Conservation (phyloP, 805 yeast species). For the Millerozyma miso region DNA sequence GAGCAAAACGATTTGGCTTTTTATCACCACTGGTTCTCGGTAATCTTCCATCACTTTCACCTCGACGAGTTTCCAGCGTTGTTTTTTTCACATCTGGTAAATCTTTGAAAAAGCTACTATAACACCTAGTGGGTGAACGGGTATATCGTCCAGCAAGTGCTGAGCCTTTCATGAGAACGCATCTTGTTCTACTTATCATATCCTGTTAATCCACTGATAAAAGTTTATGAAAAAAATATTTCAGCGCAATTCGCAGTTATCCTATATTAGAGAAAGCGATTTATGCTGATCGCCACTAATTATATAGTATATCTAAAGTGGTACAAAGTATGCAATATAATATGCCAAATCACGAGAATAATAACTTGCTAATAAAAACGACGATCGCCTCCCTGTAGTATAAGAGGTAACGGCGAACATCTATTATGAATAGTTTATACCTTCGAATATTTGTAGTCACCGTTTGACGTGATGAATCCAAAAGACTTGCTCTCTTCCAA, state of each 20-base stretch:
- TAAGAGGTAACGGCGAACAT: background rate
- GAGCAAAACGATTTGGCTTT: slow-evolving; percentile 29
- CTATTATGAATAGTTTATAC: background rate
- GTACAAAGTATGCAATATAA: background rate
- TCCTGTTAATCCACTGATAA: background rate
- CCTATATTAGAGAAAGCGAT: background rate
- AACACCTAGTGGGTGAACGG: background rate
- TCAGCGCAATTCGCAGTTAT: background rate
- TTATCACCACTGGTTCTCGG: background rate
- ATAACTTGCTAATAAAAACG: background rate
- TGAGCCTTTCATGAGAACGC: background rate
- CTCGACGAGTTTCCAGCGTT: background rate
- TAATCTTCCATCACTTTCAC: background rate
- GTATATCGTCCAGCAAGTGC: background rate
- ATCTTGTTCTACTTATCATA: background rate
- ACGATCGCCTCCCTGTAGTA: background rate
- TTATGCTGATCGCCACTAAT: background rate
- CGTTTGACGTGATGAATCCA: slow-evolving; percentile 40
- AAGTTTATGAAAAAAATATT: background rate
- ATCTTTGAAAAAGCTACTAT: slow-evolving; percentile 17
- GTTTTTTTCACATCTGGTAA: slow-evolving; percentile 20
- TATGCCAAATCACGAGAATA: background rate
- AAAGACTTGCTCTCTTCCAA: slow-evolving; percentile 40
- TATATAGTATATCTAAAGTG: background rate
- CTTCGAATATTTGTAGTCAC: slow-evolving; percentile 26